Percentiles rank a stretch among this genome's conserved stretches.
These are phyloP conservation scores for Beauveria pseudobassiana DNA, from an alignment of 2,329 filamentous ascomycete genomes.

Conservation along the genomic window DNA sequence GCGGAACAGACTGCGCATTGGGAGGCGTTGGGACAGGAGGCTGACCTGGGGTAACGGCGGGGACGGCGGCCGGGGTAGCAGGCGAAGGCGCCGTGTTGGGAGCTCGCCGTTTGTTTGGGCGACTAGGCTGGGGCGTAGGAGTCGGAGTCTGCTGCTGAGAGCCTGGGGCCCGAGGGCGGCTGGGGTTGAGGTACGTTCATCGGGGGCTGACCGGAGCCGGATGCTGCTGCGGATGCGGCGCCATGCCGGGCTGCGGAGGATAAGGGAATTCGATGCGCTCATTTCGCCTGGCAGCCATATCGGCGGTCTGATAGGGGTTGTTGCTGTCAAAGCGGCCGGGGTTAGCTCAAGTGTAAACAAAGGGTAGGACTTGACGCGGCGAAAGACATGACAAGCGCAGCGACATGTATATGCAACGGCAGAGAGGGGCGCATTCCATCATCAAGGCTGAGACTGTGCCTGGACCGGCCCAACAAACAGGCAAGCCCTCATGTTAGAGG, in stretches of 20 bases:
- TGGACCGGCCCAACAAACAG: background rate
- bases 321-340: conserved; percentile 22
- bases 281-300: conserved; percentile 35
- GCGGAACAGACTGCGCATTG: conserved; percentile 20
- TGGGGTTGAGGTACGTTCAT: conserved; percentile 32
- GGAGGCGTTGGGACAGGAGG: conserved; percentile 23
- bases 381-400: background rate
- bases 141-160: conserved; percentile 31
- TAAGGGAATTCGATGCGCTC: conserved; percentile 38
- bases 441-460: background rate
- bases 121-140: conserved; percentile 30
- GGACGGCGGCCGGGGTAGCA: conserved; percentile 23
- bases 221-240: conserved; percentile 28
- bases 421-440: too few relatives aligned
- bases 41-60: conserved; percentile 26
- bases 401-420: background rate
- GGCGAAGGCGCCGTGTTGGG: conserved; percentile 32
- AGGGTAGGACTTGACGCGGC: background rate
- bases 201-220: conserved; percentile 31
- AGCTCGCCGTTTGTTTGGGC: conserved; percentile 35
- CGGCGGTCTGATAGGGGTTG: conserved; percentile 39
- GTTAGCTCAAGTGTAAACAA: background rate
- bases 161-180: conserved; percentile 29
- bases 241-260: conserved; percentile 31
- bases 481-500: background rate